Evolutionary conservation across 2,329 filamentous ascomycete species (phyloP).

Genomic region (Tympanopsis confertula): DNA sequence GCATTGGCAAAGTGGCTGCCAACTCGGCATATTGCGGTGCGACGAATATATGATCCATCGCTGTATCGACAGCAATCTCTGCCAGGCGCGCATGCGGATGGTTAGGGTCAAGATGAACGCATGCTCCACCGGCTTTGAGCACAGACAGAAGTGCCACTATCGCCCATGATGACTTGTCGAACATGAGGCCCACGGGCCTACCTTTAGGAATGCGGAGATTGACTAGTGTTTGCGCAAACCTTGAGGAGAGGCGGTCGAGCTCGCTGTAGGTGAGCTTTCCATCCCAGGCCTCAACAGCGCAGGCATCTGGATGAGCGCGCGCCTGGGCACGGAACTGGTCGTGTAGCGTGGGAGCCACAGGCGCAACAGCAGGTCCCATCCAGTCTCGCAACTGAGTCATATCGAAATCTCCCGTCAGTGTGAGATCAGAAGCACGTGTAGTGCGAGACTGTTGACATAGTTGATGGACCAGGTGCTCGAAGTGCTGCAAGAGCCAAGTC

Average conservation of each 20-base stretch:
- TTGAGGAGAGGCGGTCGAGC: slow-evolving; percentile 2
- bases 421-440: too few relatives aligned
- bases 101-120: background rate
- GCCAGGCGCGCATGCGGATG: slow-evolving; percentile 5
- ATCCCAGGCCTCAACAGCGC: background rate
- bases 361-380: too few relatives aligned
- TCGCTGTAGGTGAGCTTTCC: background rate
- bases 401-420: too few relatives aligned
- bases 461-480: background rate
- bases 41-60: background rate
- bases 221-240: slow-evolving; percentile 1
- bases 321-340: background rate
- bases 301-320: background rate
- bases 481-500: background rate
- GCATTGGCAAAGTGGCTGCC: background rate
- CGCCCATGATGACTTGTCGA: background rate
- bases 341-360: too few relatives aligned
- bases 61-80: background rate
- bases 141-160: background rate
- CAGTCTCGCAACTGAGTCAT: too few relatives aligned
- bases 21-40: background rate
- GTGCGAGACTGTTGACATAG: too few relatives aligned
- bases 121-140: background rate
- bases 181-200: background rate
- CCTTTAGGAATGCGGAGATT: slow-evolving; percentile 2